Base-by-base conservation (phyloP, 2,329 filamentous ascomycete genomes). In the Aurifilum marmelostoma region DNA sequence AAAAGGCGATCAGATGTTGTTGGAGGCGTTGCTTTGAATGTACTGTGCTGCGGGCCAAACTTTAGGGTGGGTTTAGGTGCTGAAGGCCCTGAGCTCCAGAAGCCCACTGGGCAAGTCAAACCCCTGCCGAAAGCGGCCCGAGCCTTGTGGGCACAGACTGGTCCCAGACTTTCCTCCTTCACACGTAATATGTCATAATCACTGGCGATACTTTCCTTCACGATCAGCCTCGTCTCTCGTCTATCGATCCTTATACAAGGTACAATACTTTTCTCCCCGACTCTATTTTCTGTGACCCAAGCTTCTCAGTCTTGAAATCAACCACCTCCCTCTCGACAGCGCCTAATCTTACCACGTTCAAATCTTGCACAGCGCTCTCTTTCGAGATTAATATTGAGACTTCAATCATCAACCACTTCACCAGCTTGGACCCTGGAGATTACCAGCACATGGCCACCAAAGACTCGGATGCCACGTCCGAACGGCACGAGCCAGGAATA, bases 401-500 rank as follows among this genome's bases (percentile, higher is more conserved):
- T 32, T n/a, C 3, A 12, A 37, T 24, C 58, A 39, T 37, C 29
- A 39, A 39, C 2, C 21, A 12, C 11, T 39, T 1, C 32, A 3
- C 12, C 18, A 24, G 18, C 7, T 9, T 39, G n/a, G n/a, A 39
- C 32, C 34, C 16, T 8, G 8, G 3, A 1, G 3, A 16, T 24
- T 24, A 14, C 37, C n/a, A n/a, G 39, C 32, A 8, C 41, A 62
- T 62, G 59, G 37, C 32, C 9, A 24, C 34, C n/a, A 2, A 39
- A 16, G 21, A 47, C 21, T 9, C 37, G n/a, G 29, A 18, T 16
- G 8, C 41, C n/a, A 62, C 43, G 27, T 39, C 65, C 37, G 61
- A 34, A 27, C 43, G 67, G 32, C 32, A 37, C 24, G n/a, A 47
- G 43, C 34, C 27, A n/a, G 43, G 54, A 41, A 67, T 90, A 77